Evolutionary conservation across 192 early-diverging fungal genomes (phyloP), one percentile per base, ranked within the genome.

Genomic region (Rhizoclosmatium sp.): DNA sequence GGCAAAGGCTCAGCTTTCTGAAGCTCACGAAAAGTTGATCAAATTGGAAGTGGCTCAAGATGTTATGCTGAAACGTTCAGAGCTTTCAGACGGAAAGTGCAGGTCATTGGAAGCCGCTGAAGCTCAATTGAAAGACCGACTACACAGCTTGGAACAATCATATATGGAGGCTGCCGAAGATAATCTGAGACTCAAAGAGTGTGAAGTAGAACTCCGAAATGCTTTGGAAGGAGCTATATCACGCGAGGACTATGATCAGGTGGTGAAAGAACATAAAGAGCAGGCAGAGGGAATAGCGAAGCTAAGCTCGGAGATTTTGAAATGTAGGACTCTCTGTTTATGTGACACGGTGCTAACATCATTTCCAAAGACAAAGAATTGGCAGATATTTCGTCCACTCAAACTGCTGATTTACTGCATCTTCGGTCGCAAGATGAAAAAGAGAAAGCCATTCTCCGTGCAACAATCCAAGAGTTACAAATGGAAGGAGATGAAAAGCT

Each of bases 401-500:
- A 90, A 78, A 81, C 88, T 0, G 74, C 85, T 2, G 85, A 90
- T 79, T n/a, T 89, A 9, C 44, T 78, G n/a, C 75, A 82, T 51
- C 44, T 76, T 2, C 83, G 80, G 2, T 70, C 49, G 0, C 31
- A 71, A 42, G 84, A 90, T 64, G 78, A 83, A 64, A 86, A 83
- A 65, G 88, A 90, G 79, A 85, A 81, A 61, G 81, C 74, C 3
- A 84, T 85, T 59, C 69, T 90, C 2, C 77, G 82, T 4, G 81
- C 84, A 9, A 78, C 85, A 10, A 68, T 90, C 1, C 75, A 80
- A 45, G 89, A 90, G 62, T 71, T 88, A 46, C 89, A 90, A 69
- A 86, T 88, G 84, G 80, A 86, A 78, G 81, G 80, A 42, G 89
- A 90, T 67, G 83, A 90, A 44, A 90, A 87, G 59, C 80, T 90